Evolutionary conservation across 257 asterid species (phyloP).

Genomic region (Penstemon newberryi): DNA sequence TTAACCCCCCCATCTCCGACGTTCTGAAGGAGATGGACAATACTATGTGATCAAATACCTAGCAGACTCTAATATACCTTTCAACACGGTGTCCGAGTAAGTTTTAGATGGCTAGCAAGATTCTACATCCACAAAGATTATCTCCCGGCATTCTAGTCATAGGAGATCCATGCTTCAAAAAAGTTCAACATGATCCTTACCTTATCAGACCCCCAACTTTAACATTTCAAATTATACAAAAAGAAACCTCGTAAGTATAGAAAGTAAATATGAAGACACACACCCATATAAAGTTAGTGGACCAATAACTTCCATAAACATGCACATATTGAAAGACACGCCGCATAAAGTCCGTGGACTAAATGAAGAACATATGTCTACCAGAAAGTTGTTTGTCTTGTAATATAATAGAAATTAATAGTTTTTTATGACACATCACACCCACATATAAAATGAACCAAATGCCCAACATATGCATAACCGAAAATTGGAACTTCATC

Average conservation of each 20-base stretch:
- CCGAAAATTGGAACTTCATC: background rate
- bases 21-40: too few species aligned
- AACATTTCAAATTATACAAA: background rate
- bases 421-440: background rate
- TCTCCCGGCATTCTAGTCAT: background rate
- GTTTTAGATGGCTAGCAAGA: background rate
- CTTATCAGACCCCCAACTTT: background rate
- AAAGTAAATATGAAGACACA: too few species aligned
- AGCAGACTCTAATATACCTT: too few species aligned
- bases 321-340: too few species aligned
- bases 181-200: background rate
- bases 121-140: background rate
- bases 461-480: conserved; percentile 9
- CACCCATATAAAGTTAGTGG: background rate
- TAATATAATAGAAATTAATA: background rate
- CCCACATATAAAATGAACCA: conserved; percentile 1
- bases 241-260: background rate
- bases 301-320: background rate
- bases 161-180: too few species aligned
- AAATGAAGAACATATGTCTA: conserved; percentile 5
- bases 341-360: background rate
- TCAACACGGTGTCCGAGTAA: too few species aligned
- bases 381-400: background rate
- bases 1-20: too few species aligned
- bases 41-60: too few species aligned